Base-by-base conservation (phyloP, 2,329 filamentous ascomycete genomes). In the Nemania serpens region DNA sequence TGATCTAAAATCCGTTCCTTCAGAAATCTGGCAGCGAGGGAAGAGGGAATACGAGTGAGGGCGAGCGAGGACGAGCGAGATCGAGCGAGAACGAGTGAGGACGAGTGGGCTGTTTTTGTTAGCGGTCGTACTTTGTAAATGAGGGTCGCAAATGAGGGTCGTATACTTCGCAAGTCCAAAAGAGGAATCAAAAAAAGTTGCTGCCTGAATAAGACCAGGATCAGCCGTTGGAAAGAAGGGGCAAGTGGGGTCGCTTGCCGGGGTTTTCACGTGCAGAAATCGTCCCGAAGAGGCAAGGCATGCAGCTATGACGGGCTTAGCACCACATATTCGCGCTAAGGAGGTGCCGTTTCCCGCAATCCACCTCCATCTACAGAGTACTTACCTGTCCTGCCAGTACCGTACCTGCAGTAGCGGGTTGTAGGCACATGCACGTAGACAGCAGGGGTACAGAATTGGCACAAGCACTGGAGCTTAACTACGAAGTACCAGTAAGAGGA, bases 71-170 rank as follows among this genome's bases (percentile, higher is more conserved):
- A n/a, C n/a, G n/a, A n/a, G n/a, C n/a, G n/a, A n/a, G n/a, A n/a
- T n/a, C n/a, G n/a, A n/a, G n/a, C n/a, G n/a, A n/a, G n/a, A n/a
- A n/a, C n/a, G n/a, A n/a, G n/a, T n/a, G n/a, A n/a, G n/a, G n/a
- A n/a, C n/a, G 42, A 45, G 42, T 45, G 42, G 42, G 20, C 42
- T 45, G 42, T 43, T n/a, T n/a, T n/a, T n/a, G n/a, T n/a, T n/a
- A n/a, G n/a, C n/a, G n/a, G n/a, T n/a, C n/a, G n/a, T n/a, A 5
- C 9, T 4, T n/a, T 2, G 39, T 17, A 17, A 15, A n/a, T 41
- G 12, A 17, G 15, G 5, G 37, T 43, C 25, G 25, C 25, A 43
- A 22, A 43, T 22, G 41, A 43, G 3, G 41, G 20, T 43, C 41
- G 41, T 43, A 43, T 29, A n/a, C n/a, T n/a, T n/a, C n/a, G n/a